Base-by-base conservation (phyloP, 2,329 filamentous ascomycete species). In the Scedosporium apiospermum region DNA sequence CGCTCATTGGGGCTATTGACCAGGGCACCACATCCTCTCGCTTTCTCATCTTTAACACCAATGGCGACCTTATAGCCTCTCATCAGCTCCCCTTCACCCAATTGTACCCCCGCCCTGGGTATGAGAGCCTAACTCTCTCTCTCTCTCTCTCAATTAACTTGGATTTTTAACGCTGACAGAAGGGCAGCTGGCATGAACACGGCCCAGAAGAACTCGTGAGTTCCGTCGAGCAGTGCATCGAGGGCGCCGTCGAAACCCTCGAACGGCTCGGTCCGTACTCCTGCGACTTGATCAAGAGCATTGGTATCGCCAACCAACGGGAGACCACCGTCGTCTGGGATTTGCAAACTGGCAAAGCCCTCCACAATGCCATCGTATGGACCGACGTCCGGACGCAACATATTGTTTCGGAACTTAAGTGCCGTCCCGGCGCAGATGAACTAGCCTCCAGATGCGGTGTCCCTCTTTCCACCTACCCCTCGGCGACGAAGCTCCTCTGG, bases 361-460 rank as follows among this genome's bases (percentile, higher is more conserved):
- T 96, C n/a, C 83, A 90, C 77, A 92, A 93, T 70, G 91, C 91
- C 64, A 88, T 96, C 65, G 92, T 91, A 55, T 96, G 92, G 91
- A 89, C 91, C 34, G 92, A 96, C 72, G 96, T 91, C 34, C 83
- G 92, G 61, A 93, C 90, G 61, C 81, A 82, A 58, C 66, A 72
- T 7, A 77, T 96, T 51, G 91, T 95, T 30, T 86, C 89, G 64
- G 88, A 93, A 68, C 78, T 96, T 57, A 92, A 91, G 75, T 74
- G 76, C 16, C 82, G 82, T 62, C 78, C 84, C 7, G 87, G 84
- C 57, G 87, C 89, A 38, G 88, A 92, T 62, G 80, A 85, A 46
- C 78, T 96, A 46, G 82, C 82, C 63, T 80, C 87, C 57, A 78
- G 90, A 51, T 93, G 90, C 71, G 92, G 92, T 61, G 81, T 96